A percentile compares a stretch with the other conserved stretches of the same genome.
These are phyloP conservation scores for Daldinia decipiens DNA, from an alignment of 495 filamentous ascomycete genomes.

Conservation along the genomic window DNA sequence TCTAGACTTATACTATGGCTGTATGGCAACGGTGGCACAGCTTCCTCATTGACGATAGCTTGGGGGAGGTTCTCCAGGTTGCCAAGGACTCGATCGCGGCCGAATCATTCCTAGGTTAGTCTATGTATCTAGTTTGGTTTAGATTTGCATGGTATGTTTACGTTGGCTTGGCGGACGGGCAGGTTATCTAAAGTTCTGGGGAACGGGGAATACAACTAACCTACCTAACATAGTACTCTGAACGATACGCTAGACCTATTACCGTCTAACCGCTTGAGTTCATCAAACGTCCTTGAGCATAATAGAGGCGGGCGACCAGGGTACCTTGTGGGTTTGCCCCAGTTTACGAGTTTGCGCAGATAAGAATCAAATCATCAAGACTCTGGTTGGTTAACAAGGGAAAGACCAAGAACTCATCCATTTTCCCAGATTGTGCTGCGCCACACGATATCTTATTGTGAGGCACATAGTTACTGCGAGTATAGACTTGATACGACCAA, in stretches of 20 bases:
- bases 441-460: constrained; percentile 6
- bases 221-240: neutral
- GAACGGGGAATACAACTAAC: neutral
- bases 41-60: constrained; percentile 5
- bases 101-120: neutral
- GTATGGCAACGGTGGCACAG: neutral
- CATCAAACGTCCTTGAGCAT: neutral
- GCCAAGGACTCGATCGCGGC: neutral
- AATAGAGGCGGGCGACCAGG: neutral
- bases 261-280: neutral
- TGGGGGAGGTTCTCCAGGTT: neutral
- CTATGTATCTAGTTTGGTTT: neutral
- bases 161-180: neutral
- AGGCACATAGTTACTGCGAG: neutral
- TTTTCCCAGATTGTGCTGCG: neutral
- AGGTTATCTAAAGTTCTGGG: constrained; percentile 4
- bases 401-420: constrained; percentile 1
- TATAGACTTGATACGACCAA: neutral
- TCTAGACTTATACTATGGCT: neutral
- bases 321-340: neutral
- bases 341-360: neutral
- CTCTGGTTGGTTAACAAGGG: constrained; percentile 1
- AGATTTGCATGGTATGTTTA: neutral
- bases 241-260: neutral
- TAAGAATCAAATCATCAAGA: neutral